Conservation (phyloP, 2,329 filamentous ascomycete genomes). For the Chaetomium olivaceum region DNA sequence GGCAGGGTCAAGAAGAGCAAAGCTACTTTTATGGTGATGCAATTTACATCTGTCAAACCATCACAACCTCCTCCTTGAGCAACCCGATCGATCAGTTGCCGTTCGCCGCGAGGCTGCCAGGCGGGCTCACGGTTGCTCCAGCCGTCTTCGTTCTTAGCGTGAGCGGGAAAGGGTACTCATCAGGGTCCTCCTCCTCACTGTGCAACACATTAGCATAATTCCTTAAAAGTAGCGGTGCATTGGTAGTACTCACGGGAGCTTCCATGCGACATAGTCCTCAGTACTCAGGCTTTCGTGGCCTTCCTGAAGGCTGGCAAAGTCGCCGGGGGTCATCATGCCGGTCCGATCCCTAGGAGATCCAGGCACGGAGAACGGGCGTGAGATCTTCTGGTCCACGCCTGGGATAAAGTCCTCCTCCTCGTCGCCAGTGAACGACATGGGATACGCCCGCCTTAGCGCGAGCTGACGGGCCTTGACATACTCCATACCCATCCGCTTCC, state of each 20-base stretch:
- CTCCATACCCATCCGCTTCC: constrained; percentile 99
- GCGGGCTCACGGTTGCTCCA: constrained; percentile 41
- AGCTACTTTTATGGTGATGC: neutral
- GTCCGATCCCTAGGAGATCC: constrained; percentile 87
- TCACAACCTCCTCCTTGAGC: neutral
- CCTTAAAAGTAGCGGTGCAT: neutral
- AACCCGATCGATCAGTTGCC: constrained; percentile 36
- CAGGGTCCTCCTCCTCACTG: constrained; percentile 91
- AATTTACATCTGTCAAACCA: neutral
- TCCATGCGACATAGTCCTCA: constrained; percentile 98
- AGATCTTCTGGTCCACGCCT: constrained; percentile 91
- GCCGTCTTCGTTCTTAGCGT: constrained; percentile 57
- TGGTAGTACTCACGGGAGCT: constrained; percentile 77
- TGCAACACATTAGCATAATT: constrained; percentile 36
- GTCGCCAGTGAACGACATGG: constrained; percentile 76
- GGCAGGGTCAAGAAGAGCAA: constrained; percentile 4
- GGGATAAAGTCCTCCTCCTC: constrained; percentile 90
- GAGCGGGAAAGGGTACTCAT: constrained; percentile 63
- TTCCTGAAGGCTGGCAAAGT: constrained; percentile 95
- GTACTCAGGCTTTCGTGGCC: constrained; percentile 89
- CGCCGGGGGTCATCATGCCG: constrained; percentile 98
- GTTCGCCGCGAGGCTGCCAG: constrained; percentile 46
- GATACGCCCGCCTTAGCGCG: constrained; percentile 88
- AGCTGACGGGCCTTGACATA: constrained; percentile 97
- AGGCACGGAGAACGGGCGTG: constrained; percentile 87